These are phyloP conservation scores for Dalechampia spathulata DNA, from an alignment of 441 rosid species.

Conservation along the genomic window DNA sequence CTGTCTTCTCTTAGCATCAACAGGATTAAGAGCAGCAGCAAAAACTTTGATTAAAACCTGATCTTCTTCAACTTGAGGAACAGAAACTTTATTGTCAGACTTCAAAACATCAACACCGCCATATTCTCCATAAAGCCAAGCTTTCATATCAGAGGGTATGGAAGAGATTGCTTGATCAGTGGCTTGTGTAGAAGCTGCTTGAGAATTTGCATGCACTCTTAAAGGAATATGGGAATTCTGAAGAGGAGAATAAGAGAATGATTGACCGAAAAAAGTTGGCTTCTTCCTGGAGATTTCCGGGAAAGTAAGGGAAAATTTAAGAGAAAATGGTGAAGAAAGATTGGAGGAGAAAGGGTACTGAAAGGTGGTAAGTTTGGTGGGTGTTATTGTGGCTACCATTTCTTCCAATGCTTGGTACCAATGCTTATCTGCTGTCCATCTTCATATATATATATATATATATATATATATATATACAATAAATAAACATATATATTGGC, in stretches of 20 bases:
- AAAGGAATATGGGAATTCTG: constrained; percentile 24
- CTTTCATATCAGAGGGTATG: constrained; percentile 67
- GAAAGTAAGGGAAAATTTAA: constrained; percentile 20
- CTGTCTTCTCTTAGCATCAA: constrained; percentile 73
- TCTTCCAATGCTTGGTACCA: constrained; percentile 16
- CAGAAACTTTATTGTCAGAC: constrained; percentile 55
- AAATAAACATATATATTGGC: no score
- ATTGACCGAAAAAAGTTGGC: constrained; percentile 5
- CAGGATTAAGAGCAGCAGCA: constrained; percentile 89
- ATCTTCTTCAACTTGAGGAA: constrained; percentile 68
- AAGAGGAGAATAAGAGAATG: constrained; percentile 5
- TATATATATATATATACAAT: no score
- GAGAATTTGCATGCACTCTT: constrained; percentile 50
- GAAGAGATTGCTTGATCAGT: constrained; percentile 18
- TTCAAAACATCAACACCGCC: constrained; percentile 79
- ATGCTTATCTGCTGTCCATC: constrained; percentile 28
- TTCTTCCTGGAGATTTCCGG: constrained; percentile 12
- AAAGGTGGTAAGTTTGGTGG: constrained; percentile 28
- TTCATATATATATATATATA: no score
- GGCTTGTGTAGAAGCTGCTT: constrained; percentile 34
- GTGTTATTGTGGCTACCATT: constrained; percentile 41
- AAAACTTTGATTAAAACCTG: constrained; percentile 79
- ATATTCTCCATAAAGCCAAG: constrained; percentile 72
- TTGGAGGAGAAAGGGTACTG: constrained; percentile 16
- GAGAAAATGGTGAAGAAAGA: constrained; percentile 15